Evolutionary conservation across 2,329 filamentous ascomycete species (phyloP).

Genomic region (Leptographium lundbergii): DNA sequence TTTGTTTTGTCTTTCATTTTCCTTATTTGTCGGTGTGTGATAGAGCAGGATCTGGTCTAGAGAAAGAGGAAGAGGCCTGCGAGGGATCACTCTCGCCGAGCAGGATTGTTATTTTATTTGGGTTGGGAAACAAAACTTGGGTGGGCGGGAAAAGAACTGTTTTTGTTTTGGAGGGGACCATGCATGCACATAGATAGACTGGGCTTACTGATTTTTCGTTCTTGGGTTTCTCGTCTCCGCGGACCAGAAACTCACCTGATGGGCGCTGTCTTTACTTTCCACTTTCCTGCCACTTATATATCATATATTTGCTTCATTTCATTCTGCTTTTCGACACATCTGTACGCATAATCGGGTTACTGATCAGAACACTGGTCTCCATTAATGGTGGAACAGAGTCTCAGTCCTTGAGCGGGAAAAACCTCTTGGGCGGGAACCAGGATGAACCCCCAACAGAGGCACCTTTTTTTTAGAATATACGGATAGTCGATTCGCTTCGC

Average conservation of each 20-base stretch:
- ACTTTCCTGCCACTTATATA: not conserved
- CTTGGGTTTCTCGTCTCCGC: not conserved
- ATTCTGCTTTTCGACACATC: not conserved
- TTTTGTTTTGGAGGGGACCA: constrained; percentile 2
- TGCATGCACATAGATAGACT: constrained; percentile 3
- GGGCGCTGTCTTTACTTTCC: not conserved
- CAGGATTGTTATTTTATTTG: not conserved
- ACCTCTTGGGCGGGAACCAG: not conserved
- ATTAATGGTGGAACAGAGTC: not conserved
- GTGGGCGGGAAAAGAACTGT: constrained; percentile 8
- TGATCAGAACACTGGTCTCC: not conserved
- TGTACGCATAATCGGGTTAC: not conserved
- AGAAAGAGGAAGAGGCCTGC: not conserved
- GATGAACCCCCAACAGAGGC: not conserved
- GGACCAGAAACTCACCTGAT: not conserved
- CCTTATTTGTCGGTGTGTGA: not conserved
- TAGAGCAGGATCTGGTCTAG: not conserved
- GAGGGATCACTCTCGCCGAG: not conserved
- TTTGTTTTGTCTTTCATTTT: not conserved
- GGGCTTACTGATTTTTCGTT: not conserved
- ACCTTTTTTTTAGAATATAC: not conserved
- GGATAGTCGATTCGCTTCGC: not conserved
- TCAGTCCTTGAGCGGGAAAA: not conserved
- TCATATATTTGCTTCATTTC: not conserved
- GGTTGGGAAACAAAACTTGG: constrained; percentile 5